Evolutionary conservation across 176 grass and related monocot genomes (phyloP).

Genomic region (Areca catechu): DNA sequence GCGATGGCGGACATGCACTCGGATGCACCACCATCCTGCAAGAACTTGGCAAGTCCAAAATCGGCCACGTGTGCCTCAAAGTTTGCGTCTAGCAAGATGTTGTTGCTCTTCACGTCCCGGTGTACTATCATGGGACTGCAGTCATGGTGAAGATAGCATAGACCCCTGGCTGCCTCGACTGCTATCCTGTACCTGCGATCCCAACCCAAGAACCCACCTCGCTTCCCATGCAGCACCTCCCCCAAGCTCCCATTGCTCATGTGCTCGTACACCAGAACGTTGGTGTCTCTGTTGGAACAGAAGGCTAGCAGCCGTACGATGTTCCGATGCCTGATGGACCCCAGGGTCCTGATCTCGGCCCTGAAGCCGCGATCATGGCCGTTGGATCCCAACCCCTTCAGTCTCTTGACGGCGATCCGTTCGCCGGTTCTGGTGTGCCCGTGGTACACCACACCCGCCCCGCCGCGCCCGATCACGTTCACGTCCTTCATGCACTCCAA

Average conservation of each 20-base stretch:
- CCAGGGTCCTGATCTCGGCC: constrained; percentile 77
- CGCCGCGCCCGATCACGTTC: constrained; percentile 86
- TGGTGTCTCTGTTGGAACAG: constrained; percentile 35
- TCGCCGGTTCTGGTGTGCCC: constrained; percentile 34
- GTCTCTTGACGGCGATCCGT: constrained; percentile 79
- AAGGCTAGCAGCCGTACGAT: constrained; percentile 84
- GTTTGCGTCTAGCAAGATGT: constrained; percentile 62
- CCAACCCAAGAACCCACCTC: constrained; percentile 55
- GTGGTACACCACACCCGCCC: constrained; percentile 68
- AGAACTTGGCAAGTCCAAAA: constrained; percentile 95
- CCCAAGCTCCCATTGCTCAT: constrained; percentile 79
- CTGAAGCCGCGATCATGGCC: constrained; percentile 69
- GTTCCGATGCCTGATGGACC: constrained; percentile 83
- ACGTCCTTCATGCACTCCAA: constrained; percentile 92
- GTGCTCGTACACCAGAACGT: constrained; percentile 96
- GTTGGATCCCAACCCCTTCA: constrained; percentile 17
- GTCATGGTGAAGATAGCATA: constrained; percentile 97
- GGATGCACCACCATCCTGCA: constrained; percentile 29
- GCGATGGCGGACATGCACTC: constrained; percentile 96
- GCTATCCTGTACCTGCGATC: constrained; percentile 63
- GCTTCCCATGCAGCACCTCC: constrained; percentile 61
- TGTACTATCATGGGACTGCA: constrained; percentile 83
- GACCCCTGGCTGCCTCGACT: constrained; percentile 68
- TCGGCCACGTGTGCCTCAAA: constrained; percentile 87
- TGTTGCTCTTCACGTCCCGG: constrained; percentile 97